Percentiles rank a stretch among this genome's conserved stretches.
These are phyloP conservation scores for Flaveria sonorensis DNA, from an alignment of 129 eudicot genomes.

Conservation along the genomic window DNA sequence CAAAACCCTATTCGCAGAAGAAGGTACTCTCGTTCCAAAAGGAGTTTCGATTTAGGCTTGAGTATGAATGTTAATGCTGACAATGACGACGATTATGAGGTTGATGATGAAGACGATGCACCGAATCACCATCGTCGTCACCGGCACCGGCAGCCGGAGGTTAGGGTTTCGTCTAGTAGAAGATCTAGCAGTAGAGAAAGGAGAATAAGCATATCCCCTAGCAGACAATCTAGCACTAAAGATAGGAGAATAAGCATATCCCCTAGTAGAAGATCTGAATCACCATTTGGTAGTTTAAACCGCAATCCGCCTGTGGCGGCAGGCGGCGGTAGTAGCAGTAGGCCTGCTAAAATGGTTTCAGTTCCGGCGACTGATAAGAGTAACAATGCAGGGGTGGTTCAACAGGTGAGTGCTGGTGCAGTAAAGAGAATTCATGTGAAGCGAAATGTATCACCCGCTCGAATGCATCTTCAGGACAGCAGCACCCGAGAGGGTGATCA, in stretches of 20 bases:
- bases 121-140: slow-evolving; percentile 37
- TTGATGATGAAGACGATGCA: slow-evolving; percentile 46
- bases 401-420: slow-evolving; percentile 9
- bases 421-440: slow-evolving; percentile 27
- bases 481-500: slow-evolving; percentile 56
- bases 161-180: slow-evolving; percentile 45
- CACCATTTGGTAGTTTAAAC: slow-evolving; percentile 46
- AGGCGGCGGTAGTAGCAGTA: slow-evolving; percentile 12
- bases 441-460: slow-evolving; percentile 86
- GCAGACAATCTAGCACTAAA: slow-evolving; percentile 52
- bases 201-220: slow-evolving; percentile 44
- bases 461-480: slow-evolving; percentile 37
- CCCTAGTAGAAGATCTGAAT: slow-evolving; percentile 85
- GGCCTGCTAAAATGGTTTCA: slow-evolving; percentile 77
- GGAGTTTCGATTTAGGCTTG: slow-evolving; percentile 70
- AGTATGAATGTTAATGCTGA: slow-evolving; percentile 32
- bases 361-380: slow-evolving; percentile 91
- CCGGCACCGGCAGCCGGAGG: slow-evolving; percentile 49
- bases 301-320: not conserved
- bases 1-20: slow-evolving; percentile 49
- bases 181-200: slow-evolving; percentile 60
- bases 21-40: slow-evolving; percentile 69
- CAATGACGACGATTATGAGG: slow-evolving; percentile 42
- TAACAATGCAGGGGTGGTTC: slow-evolving; percentile 35
- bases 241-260: slow-evolving; percentile 90